These are phyloP conservation scores for Sanghuangporus weigelae DNA, from an alignment of 1,284 basidiomycete species.

Conservation along the genomic window DNA sequence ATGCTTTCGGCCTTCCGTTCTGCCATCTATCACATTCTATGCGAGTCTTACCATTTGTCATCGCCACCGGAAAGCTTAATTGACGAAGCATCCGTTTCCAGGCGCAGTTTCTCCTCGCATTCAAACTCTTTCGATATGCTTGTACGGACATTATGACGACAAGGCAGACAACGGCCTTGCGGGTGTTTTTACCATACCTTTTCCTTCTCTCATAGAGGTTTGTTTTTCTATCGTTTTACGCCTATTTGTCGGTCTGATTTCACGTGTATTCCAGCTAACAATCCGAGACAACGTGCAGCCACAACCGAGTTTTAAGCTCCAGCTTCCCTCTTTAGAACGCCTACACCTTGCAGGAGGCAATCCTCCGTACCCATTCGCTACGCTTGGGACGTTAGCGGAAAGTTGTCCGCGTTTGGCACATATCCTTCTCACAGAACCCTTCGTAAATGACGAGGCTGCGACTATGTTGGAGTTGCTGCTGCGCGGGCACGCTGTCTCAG, in stretches of 20 bases:
- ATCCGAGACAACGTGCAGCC: slow-evolving; percentile 10
- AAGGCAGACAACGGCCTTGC: slow-evolving; percentile 9
- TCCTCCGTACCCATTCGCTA: not conserved
- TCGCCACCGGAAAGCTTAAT: not conserved
- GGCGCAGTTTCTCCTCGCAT: not conserved
- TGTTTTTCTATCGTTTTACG: not conserved
- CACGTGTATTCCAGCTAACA: not conserved
- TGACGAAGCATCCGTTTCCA: not conserved
- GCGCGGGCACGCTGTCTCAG: not conserved
- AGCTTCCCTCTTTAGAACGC: slow-evolving; percentile 2
- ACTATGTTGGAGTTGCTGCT: not conserved
- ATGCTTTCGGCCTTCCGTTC: slow-evolving; percentile 3
- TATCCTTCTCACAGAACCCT: slow-evolving; percentile 11
- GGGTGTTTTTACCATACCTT: slow-evolving; percentile 1
- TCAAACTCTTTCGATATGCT: slow-evolving; percentile 3
- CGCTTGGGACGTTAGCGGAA: not conserved
- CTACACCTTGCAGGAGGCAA: slow-evolving; percentile 11
- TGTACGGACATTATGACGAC: slow-evolving; percentile 8
- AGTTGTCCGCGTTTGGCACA: slow-evolving; percentile 6
- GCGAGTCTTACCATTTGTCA: not conserved
- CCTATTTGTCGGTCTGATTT: not conserved
- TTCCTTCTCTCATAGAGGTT: slow-evolving; percentile 4
- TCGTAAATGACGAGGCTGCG: slow-evolving; percentile 7
- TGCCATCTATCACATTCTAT: slow-evolving; percentile 1
- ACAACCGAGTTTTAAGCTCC: not conserved